Evolutionary conservation across 2,329 filamentous ascomycete species (phyloP).

Genomic region (Fusarium pseudoanthophilum): DNA sequence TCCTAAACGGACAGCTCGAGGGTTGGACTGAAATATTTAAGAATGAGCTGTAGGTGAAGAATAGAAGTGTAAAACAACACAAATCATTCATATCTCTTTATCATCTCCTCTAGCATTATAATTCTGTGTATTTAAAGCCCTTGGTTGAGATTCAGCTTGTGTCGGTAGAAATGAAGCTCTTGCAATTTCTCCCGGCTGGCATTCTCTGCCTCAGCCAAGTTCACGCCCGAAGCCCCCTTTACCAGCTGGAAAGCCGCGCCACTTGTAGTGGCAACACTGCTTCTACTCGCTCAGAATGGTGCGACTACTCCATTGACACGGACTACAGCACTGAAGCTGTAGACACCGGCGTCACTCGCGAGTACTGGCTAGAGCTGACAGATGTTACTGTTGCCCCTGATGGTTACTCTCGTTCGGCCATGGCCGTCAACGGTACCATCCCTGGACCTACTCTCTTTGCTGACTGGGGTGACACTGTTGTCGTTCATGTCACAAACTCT

Average conservation of each 20-base stretch:
- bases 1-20: background rate
- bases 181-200: background rate
- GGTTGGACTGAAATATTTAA: background rate
- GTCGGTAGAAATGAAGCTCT: background rate
- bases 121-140: background rate
- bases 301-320: slow-evolving; percentile 59
- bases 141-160: background rate
- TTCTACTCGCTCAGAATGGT: slow-evolving; percentile 50
- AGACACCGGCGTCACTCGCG: slow-evolving; percentile 61
- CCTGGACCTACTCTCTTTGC: slow-evolving; percentile 69
- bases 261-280: slow-evolving; percentile 2
- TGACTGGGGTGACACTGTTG: slow-evolving; percentile 61
- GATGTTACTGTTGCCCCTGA: slow-evolving; percentile 57
- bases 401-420: slow-evolving; percentile 53
- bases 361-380: slow-evolving; percentile 58
- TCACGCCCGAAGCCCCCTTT: too few species aligned
- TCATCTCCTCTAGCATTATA: rapidly evolving
- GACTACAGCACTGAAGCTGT: slow-evolving; percentile 56
- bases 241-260: background rate
- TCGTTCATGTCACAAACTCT: slow-evolving; percentile 65
- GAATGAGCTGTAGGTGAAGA: background rate
- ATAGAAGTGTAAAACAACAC: background rate
- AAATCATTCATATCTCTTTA: rapidly evolving
- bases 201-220: background rate
- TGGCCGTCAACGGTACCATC: slow-evolving; percentile 66